Evolutionary conservation across 106 monocot genomes (phyloP).

Genomic region (Platanthera zijinensis): DNA sequence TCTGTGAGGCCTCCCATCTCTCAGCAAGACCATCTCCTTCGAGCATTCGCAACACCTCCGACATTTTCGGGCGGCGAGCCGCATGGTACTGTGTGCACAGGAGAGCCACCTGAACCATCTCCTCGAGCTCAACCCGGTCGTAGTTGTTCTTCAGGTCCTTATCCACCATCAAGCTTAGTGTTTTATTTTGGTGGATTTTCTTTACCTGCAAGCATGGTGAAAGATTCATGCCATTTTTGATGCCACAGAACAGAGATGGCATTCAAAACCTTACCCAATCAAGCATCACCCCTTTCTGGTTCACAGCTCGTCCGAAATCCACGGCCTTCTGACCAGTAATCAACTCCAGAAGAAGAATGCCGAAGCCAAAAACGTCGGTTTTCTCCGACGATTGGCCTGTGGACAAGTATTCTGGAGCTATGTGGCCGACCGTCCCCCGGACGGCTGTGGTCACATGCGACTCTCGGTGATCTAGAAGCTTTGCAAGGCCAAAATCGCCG

Average conservation of each 20-base stretch:
- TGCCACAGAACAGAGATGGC: background rate
- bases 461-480: conserved; percentile 43
- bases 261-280: conserved; percentile 38
- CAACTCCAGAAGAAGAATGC: conserved; percentile 45
- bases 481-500: conserved; percentile 53
- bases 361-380: conserved; percentile 28
- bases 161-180: conserved; percentile 26
- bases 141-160: conserved; percentile 23
- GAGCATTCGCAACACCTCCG: conserved; percentile 40
- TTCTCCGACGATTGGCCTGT: conserved; percentile 10
- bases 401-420: conserved; percentile 19
- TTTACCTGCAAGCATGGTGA: conserved; percentile 17
- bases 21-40: conserved; percentile 37
- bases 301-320: conserved; percentile 33
- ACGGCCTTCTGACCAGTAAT: conserved; percentile 47
- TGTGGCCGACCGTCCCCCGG: conserved; percentile 49
- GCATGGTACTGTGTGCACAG: conserved; percentile 34
- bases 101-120: conserved; percentile 40
- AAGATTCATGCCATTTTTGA: background rate
- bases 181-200: conserved; percentile 29
- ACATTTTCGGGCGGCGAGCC: conserved; percentile 32
- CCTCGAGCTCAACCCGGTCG: conserved; percentile 22
- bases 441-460: conserved; percentile 54
- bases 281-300: conserved; percentile 52
- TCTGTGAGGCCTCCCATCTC: conserved; percentile 23